Evolutionary conservation across 371 early-diverging fungal species (phyloP), one percentile per base, ranked within the genome.

Genomic region (Circinella minor): DNA sequence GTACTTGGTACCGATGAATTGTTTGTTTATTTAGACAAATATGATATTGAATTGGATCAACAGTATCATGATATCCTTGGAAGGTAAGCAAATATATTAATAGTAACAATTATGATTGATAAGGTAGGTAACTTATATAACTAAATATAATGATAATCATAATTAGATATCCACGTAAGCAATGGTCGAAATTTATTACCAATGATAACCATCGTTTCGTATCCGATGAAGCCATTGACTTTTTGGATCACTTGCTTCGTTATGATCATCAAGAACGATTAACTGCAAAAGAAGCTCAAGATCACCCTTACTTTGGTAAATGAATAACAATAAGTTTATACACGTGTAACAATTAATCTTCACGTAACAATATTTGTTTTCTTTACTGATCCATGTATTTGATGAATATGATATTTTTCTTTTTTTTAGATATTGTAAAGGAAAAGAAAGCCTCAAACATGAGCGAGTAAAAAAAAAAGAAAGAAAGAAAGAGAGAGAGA

Each of bases 181-280:
- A 95, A 55, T 99, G 99, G 99, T 82, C 81, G 75, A 92, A 93
- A 74, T 99, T 98, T 75, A 87, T 98, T 46, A 94, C 85, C 20
- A 78, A 82, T n/a, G 94, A 95, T 63, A 99, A 98, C 82, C 88
- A 94, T 81, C 91, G 93, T 63, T 95, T 93, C 74, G 92, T 95
- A 67, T 91, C 94, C 47, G 89, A 93, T 14, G 97, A 96, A 69
- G 93, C 97, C 4, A 88, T 99, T 69, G 98, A 97, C 77, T 95
- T 99, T 71, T 82, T 99, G 71, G 97, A 98, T 77, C 87, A 93
- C 69, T 85, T 99, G 69, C 88, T 99, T 64, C 88, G 93, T 64
- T 99, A 99, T 83, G 99, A 99, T 81, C 99, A 99, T 80, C 97
- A 97, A 77, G 96, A 95, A 78, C 91, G 99, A 61, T 83, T 96